Evolutionary conservation across 139 green algal genomes (phyloP).

Genomic region (Chlorella sp.): DNA sequence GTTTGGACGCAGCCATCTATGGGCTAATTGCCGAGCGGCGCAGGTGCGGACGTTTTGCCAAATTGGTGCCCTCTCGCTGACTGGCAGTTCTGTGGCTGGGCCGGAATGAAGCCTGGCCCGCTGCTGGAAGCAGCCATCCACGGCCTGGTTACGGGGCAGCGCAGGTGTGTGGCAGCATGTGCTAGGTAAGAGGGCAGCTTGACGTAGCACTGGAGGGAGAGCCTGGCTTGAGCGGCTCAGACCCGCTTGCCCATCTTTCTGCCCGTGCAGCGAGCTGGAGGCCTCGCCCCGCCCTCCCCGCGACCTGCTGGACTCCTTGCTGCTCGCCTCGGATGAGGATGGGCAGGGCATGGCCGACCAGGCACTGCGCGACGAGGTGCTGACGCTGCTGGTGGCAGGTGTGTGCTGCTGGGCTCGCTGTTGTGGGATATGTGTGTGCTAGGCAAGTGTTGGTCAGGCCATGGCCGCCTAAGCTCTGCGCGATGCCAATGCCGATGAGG

Average conservation of each 20-base stretch:
- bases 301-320: conserved; percentile 72
- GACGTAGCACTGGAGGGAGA: not conserved
- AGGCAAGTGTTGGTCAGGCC: not conserved
- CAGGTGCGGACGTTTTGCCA: conserved; percentile 14
- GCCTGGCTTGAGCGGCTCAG: not conserved
- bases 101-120: not conserved
- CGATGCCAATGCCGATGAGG: too few relatives aligned
- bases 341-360: conserved; percentile 67
- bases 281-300: not conserved
- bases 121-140: not conserved
- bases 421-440: not conserved
- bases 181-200: too few relatives aligned
- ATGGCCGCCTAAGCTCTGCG: too few relatives aligned
- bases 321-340: conserved; percentile 68
- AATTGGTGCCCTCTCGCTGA: too few relatives aligned
- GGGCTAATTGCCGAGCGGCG: conserved; percentile 67
- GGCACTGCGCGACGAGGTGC: conserved; percentile 82
- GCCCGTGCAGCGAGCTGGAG: conserved; percentile 1
- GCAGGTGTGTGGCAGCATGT: not conserved
- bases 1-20: conserved; percentile 84
- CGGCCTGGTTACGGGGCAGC: not conserved
- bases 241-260: not conserved
- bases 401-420: not conserved
- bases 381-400: conserved; percentile 83
- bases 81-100: not conserved